These are phyloP conservation scores for Teunomyces cretensis DNA, from an alignment of 805 yeast genomes.

Conservation along the genomic window DNA sequence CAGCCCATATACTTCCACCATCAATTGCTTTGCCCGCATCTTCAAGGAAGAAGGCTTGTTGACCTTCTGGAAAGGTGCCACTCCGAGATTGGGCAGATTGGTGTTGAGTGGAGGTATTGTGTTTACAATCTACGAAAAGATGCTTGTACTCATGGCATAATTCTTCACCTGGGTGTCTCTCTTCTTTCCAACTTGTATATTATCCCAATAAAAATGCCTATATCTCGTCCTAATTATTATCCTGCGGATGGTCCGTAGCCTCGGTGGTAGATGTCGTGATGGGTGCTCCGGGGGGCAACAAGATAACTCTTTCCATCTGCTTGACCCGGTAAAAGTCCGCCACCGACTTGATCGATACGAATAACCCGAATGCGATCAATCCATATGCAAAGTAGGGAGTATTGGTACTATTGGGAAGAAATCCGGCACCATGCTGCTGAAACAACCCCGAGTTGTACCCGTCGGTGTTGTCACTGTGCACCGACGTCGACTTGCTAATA, in stretches of 20 bases:
- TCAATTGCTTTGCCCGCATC: slow-evolving; percentile 78
- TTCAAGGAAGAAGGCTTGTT: slow-evolving; percentile 84
- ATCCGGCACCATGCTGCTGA: slow-evolving; percentile 28
- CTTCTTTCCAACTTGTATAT: background rate
- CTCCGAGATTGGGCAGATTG: slow-evolving; percentile 91
- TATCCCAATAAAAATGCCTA: background rate
- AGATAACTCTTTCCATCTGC: slow-evolving; percentile 65
- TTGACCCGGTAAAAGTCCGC: slow-evolving; percentile 74
- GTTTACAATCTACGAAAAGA: slow-evolving; percentile 92
- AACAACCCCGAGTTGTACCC: slow-evolving; percentile 27
- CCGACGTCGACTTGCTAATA: slow-evolving; percentile 24
- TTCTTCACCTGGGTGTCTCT: too few relatives aligned
- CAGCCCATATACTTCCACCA: slow-evolving; percentile 72
- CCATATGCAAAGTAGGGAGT: slow-evolving; percentile 60
- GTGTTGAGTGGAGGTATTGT: slow-evolving; percentile 96
- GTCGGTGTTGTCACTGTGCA: slow-evolving; percentile 28
- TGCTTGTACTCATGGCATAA: slow-evolving; percentile 57
- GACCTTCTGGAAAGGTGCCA: slow-evolving; percentile 98
- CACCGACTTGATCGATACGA: slow-evolving; percentile 65
- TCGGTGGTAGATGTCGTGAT: slow-evolving; percentile 10
- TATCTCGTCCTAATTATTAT: background rate
- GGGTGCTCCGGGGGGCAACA: slow-evolving; percentile 38
- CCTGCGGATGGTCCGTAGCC: background rate
- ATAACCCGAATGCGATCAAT: slow-evolving; percentile 65
- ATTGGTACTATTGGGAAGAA: slow-evolving; percentile 38